phyloP scores from a whole-genome alignment of 257 asterid genomes.

The Primulina huaijiensis region DNA sequence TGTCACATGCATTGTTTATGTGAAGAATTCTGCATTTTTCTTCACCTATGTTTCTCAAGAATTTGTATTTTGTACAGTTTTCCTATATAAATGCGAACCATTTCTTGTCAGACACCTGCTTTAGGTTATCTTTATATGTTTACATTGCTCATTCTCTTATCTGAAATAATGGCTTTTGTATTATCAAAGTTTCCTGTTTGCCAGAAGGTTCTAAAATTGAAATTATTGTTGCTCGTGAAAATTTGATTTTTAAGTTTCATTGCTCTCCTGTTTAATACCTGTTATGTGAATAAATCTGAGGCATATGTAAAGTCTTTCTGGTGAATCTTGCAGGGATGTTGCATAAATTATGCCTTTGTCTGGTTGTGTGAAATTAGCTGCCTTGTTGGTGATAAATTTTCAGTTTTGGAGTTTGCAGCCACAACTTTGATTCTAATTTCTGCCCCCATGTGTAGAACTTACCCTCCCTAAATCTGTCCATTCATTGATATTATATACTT shows the following conservation, averaged over 20 bases:
- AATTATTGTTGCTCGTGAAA: slow-evolving; percentile 10
- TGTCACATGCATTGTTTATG: slow-evolving; percentile 5
- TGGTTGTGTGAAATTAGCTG: background rate
- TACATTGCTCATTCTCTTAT: background rate
- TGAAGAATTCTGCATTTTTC: background rate
- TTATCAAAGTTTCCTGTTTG: background rate
- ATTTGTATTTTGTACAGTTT: background rate
- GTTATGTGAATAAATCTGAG: background rate
- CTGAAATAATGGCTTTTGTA: background rate
- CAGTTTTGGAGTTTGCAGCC: slow-evolving; percentile 3
- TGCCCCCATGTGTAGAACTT: background rate
- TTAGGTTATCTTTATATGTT: background rate
- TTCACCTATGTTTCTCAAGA: background rate
- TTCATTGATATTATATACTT: slow-evolving; percentile 12
- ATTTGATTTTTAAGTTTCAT: background rate
- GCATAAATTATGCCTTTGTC: slow-evolving; percentile 11
- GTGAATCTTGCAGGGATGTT: background rate
- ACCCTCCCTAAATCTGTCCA: background rate
- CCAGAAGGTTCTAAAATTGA: slow-evolving; percentile 4
- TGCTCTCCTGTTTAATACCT: background rate
- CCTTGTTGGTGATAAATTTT: background rate
- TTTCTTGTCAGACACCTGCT: background rate
- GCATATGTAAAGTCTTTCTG: background rate
- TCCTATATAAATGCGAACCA: background rate
- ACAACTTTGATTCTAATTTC: background rate